phyloP scores from a whole-genome alignment of 495 filamentous ascomycete species.

The Endocarpon pusillum region DNA sequence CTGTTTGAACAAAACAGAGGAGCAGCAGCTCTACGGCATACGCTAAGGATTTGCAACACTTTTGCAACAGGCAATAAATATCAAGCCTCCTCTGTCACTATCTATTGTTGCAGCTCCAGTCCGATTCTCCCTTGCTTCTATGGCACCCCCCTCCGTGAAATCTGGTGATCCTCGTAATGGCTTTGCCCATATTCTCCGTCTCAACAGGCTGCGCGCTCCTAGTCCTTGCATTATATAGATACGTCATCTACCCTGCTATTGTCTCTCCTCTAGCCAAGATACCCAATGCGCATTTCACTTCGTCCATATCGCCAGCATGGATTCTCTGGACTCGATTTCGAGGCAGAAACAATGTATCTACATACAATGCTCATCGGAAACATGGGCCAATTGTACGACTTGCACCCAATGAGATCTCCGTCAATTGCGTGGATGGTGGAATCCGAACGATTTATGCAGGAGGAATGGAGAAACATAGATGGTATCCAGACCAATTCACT shows the following conservation, averaged over 20 bases:
- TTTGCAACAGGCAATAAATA: no score
- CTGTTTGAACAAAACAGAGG: no score
- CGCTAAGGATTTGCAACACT: no score
- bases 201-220: no score
- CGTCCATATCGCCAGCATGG: conserved; percentile 47
- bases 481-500: conserved; percentile 36
- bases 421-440: conserved; percentile 42
- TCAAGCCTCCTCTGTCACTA: no score
- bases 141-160: no score
- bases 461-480: conserved; percentile 59
- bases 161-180: no score
- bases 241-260: conserved; percentile 41
- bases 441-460: conserved; percentile 57
- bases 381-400: conserved; percentile 38
- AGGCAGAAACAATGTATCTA: conserved; percentile 39
- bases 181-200: no score
- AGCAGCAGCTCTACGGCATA: no score
- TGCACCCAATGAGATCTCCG: conserved; percentile 37
- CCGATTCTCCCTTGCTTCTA: no score
- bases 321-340: conserved; percentile 44
- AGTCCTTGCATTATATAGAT: conserved; percentile 31
- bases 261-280: conserved; percentile 52
- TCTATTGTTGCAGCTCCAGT: no score
- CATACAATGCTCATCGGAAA: conserved; percentile 38
- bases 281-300: conserved; percentile 53